Conservation (phyloP, 2,329 filamentous ascomycete species). For the Dactylonectria macrodidyma region DNA sequence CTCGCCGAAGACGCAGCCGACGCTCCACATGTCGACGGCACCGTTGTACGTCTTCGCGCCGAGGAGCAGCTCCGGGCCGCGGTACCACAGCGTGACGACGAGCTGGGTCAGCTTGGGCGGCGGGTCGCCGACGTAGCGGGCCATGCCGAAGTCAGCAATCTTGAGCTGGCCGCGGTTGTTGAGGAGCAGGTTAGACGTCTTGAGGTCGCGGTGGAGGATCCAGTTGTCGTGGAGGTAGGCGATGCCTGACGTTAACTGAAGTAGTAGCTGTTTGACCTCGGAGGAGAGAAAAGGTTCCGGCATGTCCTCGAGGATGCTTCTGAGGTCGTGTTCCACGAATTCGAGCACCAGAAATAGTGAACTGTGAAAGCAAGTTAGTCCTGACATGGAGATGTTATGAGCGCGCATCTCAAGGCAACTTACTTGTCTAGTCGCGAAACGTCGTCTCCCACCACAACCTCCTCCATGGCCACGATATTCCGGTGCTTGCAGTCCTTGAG, state of each 20-base stretch:
- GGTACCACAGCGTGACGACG: constrained; percentile 98
- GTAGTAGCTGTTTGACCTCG: constrained; percentile 91
- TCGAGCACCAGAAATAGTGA: constrained; percentile 93
- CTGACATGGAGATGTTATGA: constrained; percentile 37
- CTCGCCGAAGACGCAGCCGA: constrained; percentile 97
- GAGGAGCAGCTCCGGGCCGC: constrained; percentile 89
- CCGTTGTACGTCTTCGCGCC: constrained; percentile 82
- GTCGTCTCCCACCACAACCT: constrained; percentile 85
- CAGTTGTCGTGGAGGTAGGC: constrained; percentile 89
- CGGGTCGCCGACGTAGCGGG: constrained; percentile 87
- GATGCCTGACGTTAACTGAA: constrained; percentile 85
- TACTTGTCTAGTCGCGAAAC: constrained; percentile 68
- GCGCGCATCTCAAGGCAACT: constrained; percentile 31
- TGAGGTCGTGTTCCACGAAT: constrained; percentile 97
- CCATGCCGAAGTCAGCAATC: constrained; percentile 98
- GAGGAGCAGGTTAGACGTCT: constrained; percentile 93
- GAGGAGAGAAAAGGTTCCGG: constrained; percentile 92
- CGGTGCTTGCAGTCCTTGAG: constrained; percentile 84
- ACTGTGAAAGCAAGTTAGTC: constrained; percentile 59
- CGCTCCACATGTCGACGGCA: constrained; percentile 93
- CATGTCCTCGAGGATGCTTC: constrained; percentile 94
- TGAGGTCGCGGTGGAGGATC: constrained; percentile 95
- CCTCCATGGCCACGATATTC: constrained; percentile 86
- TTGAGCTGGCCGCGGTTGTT: constrained; percentile 96
- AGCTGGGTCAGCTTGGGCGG: constrained; percentile 86